These are phyloP conservation scores for Mortierella antarctica DNA, from an alignment of 192 early-diverging fungal genomes.

Conservation along the genomic window DNA sequence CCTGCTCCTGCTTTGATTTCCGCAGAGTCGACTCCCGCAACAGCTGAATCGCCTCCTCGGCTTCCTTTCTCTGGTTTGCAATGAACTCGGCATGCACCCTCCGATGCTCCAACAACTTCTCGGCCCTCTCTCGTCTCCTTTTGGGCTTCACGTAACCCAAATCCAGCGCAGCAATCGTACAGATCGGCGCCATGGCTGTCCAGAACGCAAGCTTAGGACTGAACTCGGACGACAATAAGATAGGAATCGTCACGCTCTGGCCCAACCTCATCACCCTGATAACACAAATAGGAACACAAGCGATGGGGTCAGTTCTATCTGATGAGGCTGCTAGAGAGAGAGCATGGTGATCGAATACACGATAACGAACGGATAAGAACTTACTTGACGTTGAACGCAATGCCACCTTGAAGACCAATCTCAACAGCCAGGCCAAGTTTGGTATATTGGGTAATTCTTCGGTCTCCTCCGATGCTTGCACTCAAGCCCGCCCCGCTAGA, in stretches of 20 bases:
- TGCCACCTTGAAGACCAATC: constrained; percentile 66
- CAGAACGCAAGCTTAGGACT: constrained; percentile 63
- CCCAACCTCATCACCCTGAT: constrained; percentile 69
- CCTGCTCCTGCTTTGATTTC: constrained; percentile 75
- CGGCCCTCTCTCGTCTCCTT: constrained; percentile 59
- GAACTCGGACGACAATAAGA: constrained; percentile 68
- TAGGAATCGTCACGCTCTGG: constrained; percentile 74
- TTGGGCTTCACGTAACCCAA: constrained; percentile 70
- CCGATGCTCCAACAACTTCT: constrained; percentile 60
- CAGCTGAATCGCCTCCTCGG: constrained; percentile 77
- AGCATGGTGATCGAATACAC: not conserved
- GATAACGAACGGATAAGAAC: not conserved
- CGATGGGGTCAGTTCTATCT: not conserved
- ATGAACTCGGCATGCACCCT: constrained; percentile 74
- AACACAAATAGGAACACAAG: not conserved
- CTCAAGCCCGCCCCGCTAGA: constrained; percentile 59
- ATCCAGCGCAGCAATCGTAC: constrained; percentile 63
- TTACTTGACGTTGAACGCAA: constrained; percentile 67
- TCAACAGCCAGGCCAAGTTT: constrained; percentile 68
- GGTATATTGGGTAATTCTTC: constrained; percentile 63
- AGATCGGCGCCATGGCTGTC: constrained; percentile 64
- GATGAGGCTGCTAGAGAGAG: not conserved
- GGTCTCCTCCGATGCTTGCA: constrained; percentile 65
- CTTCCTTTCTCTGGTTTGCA: constrained; percentile 75
- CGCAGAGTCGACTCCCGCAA: constrained; percentile 75